Evolutionary conservation across 2,329 filamentous ascomycete genomes (phyloP).

Genomic region (Ceratocystis papillata): DNA sequence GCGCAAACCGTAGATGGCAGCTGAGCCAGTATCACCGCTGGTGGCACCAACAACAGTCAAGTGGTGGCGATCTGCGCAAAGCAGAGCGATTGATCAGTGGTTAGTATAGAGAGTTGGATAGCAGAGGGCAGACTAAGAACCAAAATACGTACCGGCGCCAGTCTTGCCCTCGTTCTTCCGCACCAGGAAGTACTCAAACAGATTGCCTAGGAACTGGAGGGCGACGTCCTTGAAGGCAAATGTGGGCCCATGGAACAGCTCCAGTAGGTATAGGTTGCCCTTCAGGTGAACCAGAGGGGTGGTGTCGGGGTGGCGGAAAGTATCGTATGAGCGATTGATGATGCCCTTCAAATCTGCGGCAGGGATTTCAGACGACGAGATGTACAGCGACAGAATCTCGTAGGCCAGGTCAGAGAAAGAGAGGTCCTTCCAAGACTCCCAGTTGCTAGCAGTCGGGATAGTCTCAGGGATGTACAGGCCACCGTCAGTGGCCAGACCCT

Average conservation of each 20-base stretch:
- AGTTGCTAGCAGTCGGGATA: conserved; percentile 55
- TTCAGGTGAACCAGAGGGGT: conserved; percentile 73
- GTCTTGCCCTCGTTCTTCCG: conserved; percentile 60
- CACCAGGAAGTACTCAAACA: conserved; percentile 80
- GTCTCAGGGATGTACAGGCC: conserved; percentile 83
- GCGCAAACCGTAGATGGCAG: conserved; percentile 86
- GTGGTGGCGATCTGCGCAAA: conserved; percentile 54
- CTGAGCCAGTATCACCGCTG: conserved; percentile 81
- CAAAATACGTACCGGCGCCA: conserved; percentile 37
- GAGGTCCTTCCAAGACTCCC: conserved; percentile 66
- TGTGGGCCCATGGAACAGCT: conserved; percentile 92
- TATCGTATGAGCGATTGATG: conserved; percentile 74
- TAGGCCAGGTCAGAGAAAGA: conserved; percentile 73
- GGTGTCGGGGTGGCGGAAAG: conserved; percentile 69
- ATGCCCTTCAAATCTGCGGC: conserved; percentile 68
- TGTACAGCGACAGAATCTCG: conserved; percentile 77
- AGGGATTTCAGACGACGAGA: conserved; percentile 74
- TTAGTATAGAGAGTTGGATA: conserved; percentile 1
- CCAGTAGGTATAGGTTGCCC: conserved; percentile 70
- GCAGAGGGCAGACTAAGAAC: neutral
- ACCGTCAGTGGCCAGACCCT: conserved; percentile 75
- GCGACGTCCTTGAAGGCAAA: conserved; percentile 87
- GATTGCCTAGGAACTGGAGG: conserved; percentile 87
- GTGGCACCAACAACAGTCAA: conserved; percentile 80
- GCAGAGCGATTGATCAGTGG: conserved; percentile 25